phyloP scores from a whole-genome alignment of 2,329 filamentous ascomycete genomes.

The Chrysosporium queenslandicum region DNA sequence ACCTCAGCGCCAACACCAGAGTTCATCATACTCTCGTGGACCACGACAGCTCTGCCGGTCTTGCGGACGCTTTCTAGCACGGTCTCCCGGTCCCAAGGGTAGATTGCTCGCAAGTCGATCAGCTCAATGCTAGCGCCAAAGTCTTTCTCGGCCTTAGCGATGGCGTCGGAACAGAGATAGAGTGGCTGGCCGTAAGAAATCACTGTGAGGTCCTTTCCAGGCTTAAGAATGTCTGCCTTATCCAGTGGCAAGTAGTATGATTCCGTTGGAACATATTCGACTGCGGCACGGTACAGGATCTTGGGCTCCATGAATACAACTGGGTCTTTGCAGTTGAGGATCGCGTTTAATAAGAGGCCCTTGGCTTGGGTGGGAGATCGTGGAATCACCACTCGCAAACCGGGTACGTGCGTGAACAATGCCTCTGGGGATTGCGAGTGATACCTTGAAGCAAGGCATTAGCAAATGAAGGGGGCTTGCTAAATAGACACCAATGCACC shows the following conservation, averaged over 20 bases:
- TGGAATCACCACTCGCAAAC: constrained; percentile 74
- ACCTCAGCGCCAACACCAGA: constrained; percentile 83
- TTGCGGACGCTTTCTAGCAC: constrained; percentile 75
- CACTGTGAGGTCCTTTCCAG: constrained; percentile 70
- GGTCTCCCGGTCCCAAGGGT: constrained; percentile 80
- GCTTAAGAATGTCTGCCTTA: constrained; percentile 73
- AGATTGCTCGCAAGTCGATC: constrained; percentile 78
- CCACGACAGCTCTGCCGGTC: constrained; percentile 75
- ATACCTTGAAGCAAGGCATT: constrained; percentile 38
- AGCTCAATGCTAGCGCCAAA: constrained; percentile 69
- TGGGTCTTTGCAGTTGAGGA: constrained; percentile 68
- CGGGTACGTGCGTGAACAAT: constrained; percentile 79
- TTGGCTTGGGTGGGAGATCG: constrained; percentile 81
- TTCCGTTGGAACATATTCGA: constrained; percentile 77
- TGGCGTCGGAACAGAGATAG: constrained; percentile 70
- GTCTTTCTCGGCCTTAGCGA: constrained; percentile 59
- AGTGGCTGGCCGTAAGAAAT: constrained; percentile 84
- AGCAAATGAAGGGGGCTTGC: too few species aligned
- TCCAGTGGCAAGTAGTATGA: constrained; percentile 75
- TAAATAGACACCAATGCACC: too few species aligned
- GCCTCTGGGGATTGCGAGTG: constrained; percentile 85
- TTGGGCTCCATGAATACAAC: constrained; percentile 93
- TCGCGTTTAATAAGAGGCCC: constrained; percentile 66
- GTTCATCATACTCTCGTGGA: constrained; percentile 88
- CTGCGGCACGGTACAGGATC: constrained; percentile 79